Evolutionary conservation across 371 early-diverging fungal genomes (phyloP).

Genomic region (Batkoa obscura): DNA sequence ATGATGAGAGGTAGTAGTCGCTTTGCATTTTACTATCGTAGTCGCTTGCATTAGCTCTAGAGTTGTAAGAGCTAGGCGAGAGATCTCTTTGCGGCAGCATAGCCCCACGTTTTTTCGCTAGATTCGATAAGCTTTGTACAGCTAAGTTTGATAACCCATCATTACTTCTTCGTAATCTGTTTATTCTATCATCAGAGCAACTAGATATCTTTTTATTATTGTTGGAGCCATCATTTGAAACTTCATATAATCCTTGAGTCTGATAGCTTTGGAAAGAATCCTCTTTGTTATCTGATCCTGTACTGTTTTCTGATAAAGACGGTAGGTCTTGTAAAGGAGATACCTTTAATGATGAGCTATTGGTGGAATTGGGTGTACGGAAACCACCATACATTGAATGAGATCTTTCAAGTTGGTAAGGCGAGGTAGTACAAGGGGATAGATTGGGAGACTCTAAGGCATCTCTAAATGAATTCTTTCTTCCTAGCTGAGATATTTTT

Average conservation of each 20-base stretch:
- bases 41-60: not conserved
- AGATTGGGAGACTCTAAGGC: not conserved
- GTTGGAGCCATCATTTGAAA: not conserved
- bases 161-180: not conserved
- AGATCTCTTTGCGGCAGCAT: not conserved
- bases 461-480: not conserved
- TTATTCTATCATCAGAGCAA: not conserved
- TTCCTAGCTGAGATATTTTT: not conserved
- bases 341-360: not conserved
- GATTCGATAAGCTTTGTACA: conserved; percentile 6
- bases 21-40: not conserved
- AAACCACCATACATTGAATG: conserved; percentile 7
- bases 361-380: not conserved
- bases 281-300: not conserved
- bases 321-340: not conserved
- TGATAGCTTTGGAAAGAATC: not conserved
- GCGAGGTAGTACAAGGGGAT: not conserved
- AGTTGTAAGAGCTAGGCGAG: not conserved
- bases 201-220: not conserved
- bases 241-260: not conserved
- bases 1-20: not conserved
- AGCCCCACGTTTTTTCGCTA: conserved; percentile 1
- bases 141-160: conserved; percentile 2
- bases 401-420: not conserved
- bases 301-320: not conserved